These are phyloP conservation scores for Phlyctochytrium bullatum DNA, from an alignment of 192 early-diverging fungal genomes.

Conservation along the genomic window DNA sequence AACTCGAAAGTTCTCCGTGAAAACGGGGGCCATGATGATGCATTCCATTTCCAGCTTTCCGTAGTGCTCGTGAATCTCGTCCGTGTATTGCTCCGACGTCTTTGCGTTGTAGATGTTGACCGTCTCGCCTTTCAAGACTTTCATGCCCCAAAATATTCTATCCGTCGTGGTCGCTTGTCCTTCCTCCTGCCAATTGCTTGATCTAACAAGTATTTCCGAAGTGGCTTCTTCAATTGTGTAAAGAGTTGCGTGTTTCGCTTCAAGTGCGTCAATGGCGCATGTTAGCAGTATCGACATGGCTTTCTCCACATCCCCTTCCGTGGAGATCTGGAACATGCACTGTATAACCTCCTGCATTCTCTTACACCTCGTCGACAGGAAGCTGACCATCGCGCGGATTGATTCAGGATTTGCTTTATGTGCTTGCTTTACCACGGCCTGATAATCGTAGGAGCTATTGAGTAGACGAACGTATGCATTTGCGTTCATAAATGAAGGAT, in stretches of 20 bases:
- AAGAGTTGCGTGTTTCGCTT: constrained; percentile 27
- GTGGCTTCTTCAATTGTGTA: constrained; percentile 33
- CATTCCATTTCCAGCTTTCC: constrained; percentile 37
- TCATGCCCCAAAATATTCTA: constrained; percentile 19
- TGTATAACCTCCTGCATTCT: constrained; percentile 38
- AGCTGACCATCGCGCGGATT: constrained; percentile 26
- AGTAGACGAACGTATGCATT: constrained; percentile 51
- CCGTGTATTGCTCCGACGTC: constrained; percentile 39
- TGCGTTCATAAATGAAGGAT: constrained; percentile 18
- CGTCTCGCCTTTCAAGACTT: constrained; percentile 38
- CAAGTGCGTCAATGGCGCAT: constrained; percentile 20
- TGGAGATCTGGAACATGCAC: constrained; percentile 23
- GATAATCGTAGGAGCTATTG: constrained; percentile 22
- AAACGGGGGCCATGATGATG: constrained; percentile 41
- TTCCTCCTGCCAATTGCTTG: constrained; percentile 28
- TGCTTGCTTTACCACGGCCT: constrained; percentile 33
- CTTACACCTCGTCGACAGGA: constrained; percentile 28
- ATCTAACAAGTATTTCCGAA: constrained; percentile 19
- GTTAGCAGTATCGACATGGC: constrained; percentile 23
- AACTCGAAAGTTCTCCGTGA: constrained; percentile 21
- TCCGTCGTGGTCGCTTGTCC: constrained; percentile 14
- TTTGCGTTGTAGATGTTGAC: constrained; percentile 49
- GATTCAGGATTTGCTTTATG: constrained; percentile 16
- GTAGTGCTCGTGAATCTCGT: constrained; percentile 33
- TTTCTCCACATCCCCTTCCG: constrained; percentile 18